A percentile compares a stretch with the other conserved stretches of the same genome.
These are phyloP conservation scores for Syncephalastrum sp. DNA, from an alignment of 371 early-diverging fungal genomes.

Conservation along the genomic window DNA sequence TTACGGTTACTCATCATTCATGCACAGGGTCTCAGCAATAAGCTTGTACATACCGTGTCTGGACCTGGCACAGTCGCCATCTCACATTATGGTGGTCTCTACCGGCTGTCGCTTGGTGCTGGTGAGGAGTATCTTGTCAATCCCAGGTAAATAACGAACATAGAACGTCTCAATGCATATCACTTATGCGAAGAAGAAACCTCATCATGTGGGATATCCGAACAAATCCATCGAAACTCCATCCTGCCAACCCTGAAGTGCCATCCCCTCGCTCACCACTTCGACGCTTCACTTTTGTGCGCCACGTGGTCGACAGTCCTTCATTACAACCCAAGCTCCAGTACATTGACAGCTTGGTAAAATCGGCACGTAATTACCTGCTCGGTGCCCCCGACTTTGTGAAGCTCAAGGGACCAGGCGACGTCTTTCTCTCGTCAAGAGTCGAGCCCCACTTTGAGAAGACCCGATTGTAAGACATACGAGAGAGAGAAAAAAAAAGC, in stretches of 20 bases:
- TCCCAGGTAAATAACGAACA: slow-evolving; percentile 48
- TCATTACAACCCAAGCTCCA: slow-evolving; percentile 50
- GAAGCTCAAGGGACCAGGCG: slow-evolving; percentile 67
- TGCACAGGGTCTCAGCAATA: slow-evolving; percentile 60
- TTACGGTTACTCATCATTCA: slow-evolving; percentile 18
- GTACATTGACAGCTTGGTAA: slow-evolving; percentile 28
- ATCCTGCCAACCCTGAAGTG: slow-evolving; percentile 25
- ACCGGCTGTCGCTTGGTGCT: slow-evolving; percentile 65
- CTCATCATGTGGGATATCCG: slow-evolving; percentile 58
- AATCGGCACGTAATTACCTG: slow-evolving; percentile 37
- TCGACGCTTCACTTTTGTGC: slow-evolving; percentile 33
- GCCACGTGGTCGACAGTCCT: slow-evolving; percentile 48
- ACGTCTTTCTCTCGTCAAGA: slow-evolving; percentile 66
- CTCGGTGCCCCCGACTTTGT: slow-evolving; percentile 63
- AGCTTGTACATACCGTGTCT: slow-evolving; percentile 62
- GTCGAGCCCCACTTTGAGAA: slow-evolving; percentile 53
- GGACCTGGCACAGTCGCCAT: slow-evolving; percentile 75
- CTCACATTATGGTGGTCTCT: slow-evolving; percentile 71
- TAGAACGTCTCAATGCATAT: not conserved
- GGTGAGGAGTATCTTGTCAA: slow-evolving; percentile 75
- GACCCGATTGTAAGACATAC: slow-evolving; percentile 38
- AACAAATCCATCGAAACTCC: slow-evolving; percentile 36
- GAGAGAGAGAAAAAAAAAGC: not conserved
- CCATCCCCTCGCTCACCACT: slow-evolving; percentile 42
- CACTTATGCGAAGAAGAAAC: slow-evolving; percentile 14